Base-by-base conservation (phyloP, 768 basidiomycete genomes). In the Mycena vitilis region DNA sequence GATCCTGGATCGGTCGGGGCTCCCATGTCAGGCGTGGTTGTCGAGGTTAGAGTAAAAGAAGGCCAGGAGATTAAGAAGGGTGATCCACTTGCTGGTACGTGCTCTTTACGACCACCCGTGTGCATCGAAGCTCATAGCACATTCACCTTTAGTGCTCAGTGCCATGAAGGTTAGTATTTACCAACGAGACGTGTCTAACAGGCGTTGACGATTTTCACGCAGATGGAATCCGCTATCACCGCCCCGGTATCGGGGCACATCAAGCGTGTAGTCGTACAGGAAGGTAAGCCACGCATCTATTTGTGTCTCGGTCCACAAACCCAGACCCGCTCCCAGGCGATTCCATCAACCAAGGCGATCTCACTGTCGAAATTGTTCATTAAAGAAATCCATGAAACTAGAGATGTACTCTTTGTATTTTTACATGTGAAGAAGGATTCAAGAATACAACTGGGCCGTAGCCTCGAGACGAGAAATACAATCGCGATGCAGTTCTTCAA, bases 171-270 rank as follows among this genome's bases (percentile, higher is more conserved):
- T 87, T 74, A 80, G 87, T 75, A 68, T 64, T 70, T 8, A 52
- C 59, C 60, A 64, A 40, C 63, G 18, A 59, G 51, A 53, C 60
- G 34, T 48, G 66, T 60, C 47, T 15, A 71, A 13, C 40, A 58
- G 74, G 61, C 61, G 60, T 71, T 55, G 9, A 66, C 52, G 12
- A 55, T 60, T 37, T 60, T 37, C 15, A 70, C 73, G 73, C 75
- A 96, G 95, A 98, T 99, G 97, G 97, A 99, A 83, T 95, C 94
- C 70, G 91, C 94, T 70, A 95, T 99, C 53, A 97, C 95, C 37
- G 93, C 96, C 36, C 96, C 98, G 30, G 97, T 99, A 51, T 96
- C 96, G 58, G 98, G 98, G 51, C 95, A 96, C 79, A 87, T 99
- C 82, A 96, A 95, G 83, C 92, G 97, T 48, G 94, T 99, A 36